Percentiles rank a stretch among this genome's conserved stretches.
Evolutionary conservation across 192 early-diverging fungal genomes (phyloP).

Genomic region (Gaertneriomyces semiglobifer): DNA sequence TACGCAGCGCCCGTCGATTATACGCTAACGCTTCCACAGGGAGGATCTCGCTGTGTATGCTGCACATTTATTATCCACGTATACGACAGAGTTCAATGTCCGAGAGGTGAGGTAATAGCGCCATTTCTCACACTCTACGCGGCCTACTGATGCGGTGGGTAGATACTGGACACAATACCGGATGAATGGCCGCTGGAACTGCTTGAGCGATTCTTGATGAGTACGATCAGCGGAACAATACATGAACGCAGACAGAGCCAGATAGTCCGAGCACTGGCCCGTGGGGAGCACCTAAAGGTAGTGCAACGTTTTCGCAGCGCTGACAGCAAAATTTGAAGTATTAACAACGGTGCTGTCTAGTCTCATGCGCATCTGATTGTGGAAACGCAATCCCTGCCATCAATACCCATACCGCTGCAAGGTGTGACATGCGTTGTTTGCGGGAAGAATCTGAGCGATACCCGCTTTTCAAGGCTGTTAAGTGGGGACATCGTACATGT

Average conservation of each 20-base stretch:
- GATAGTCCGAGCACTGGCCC: slow-evolving; percentile 24
- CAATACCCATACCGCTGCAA: background rate
- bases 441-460: slow-evolving; percentile 15
- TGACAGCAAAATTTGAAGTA: background rate
- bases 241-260: slow-evolving; percentile 17
- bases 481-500: slow-evolving; percentile 15
- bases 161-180: slow-evolving; percentile 36
- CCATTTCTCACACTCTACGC: background rate
- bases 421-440: slow-evolving; percentile 10
- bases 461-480: slow-evolving; percentile 12
- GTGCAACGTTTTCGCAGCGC: too few species aligned
- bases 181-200: slow-evolving; percentile 37
- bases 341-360: background rate
- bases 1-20: background rate
- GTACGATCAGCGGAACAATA: slow-evolving; percentile 10
- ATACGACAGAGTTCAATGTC: slow-evolving; percentile 28
- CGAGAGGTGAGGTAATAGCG: slow-evolving; percentile 17
- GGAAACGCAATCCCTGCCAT: background rate
- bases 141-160: background rate
- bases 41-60: slow-evolving; percentile 27
- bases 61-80: slow-evolving; percentile 23
- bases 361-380: background rate
- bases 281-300: slow-evolving; percentile 33
- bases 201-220: slow-evolving; percentile 20
- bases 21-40: background rate